Evolutionary conservation across 2,329 filamentous ascomycete species (phyloP).

Genomic region (Phialophora tarda): DNA sequence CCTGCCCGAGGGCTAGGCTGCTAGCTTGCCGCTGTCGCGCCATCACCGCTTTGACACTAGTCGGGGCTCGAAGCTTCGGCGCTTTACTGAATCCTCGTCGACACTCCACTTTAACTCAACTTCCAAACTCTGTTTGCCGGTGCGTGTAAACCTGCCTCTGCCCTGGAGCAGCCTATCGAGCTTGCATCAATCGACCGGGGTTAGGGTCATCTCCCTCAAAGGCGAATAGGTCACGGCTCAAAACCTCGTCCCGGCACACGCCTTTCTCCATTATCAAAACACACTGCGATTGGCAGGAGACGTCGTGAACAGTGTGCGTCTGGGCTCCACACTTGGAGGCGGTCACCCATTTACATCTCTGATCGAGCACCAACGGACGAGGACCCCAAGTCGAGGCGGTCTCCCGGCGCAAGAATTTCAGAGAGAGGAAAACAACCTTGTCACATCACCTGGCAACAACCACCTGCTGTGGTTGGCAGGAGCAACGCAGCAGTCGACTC

Average conservation of each 20-base stretch:
- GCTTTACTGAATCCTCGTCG: constrained; percentile 25
- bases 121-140: constrained; percentile 30
- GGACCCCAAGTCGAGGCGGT: constrained; percentile 25
- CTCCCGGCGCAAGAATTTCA: constrained; percentile 10
- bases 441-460: constrained; percentile 24
- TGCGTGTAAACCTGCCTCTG: constrained; percentile 32
- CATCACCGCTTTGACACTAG: constrained; percentile 27
- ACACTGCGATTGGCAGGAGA: constrained; percentile 27
- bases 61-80: constrained; percentile 20
- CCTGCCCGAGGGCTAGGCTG: constrained; percentile 21
- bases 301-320: constrained; percentile 18
- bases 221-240: constrained; percentile 19
- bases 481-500: constrained; percentile 13
- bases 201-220: constrained; percentile 16
- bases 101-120: constrained; percentile 28
- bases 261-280: constrained; percentile 22
- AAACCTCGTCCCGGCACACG: constrained; percentile 20
- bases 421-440: constrained; percentile 18
- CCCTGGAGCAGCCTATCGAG: constrained; percentile 13
- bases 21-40: constrained; percentile 33
- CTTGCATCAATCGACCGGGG: constrained; percentile 18
- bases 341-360: constrained; percentile 25
- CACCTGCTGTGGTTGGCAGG: constrained; percentile 14
- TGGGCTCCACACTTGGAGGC: constrained; percentile 26
- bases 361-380: constrained; percentile 32